Evolutionary conservation across 2,329 filamentous ascomycete species (phyloP), one percentile per base, ranked within the genome.

Genomic region (Aspergillus calidoustus): DNA sequence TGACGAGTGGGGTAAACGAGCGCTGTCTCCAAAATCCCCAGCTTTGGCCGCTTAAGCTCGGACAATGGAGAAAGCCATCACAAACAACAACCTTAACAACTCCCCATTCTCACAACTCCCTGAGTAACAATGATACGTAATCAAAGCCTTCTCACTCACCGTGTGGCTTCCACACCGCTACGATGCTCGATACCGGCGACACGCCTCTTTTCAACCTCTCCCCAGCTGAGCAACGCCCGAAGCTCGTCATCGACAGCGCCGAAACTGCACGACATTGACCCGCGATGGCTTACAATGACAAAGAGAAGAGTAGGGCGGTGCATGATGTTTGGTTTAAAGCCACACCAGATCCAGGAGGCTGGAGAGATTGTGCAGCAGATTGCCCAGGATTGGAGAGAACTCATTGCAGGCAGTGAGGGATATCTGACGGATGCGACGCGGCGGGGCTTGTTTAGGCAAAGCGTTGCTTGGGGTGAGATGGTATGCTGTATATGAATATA

Each of bases 401-500:
- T 95, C 60, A 78, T 91, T 31, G 90, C 89, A 0, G 91, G 91
- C 0, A 87, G 87, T 60, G 90, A 94, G 70, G 91, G 92, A 0
- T 96, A 88, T 74, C 76, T 95, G 65, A 91, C 88, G 0, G 84
- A 82, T 11, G 81, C 83, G 62, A 83, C 85, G 67, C 82, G 87
- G 54, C 86, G 83, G 50, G 86, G 91, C 0, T 72, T 94, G 38
- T 86, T 87, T 65, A 80, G 83, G 57, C 88, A 91, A 62, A 82
- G 84, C 66, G 89, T 96, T 25, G 87, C 87, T 0, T 96, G 91
- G 92, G 93, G 92, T 31, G 92, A 97, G 75, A 92, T 93, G 90
- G 91, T 92, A 79, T 38, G 51, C 17, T 44, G 15, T 9, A 34
- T 48, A 5, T 7, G 49, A 38, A 23, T 2, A n/a, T 46, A 54